Evolutionary conservation across 192 early-diverging fungal genomes (phyloP).

Genomic region (Linnemannia hyalina): DNA sequence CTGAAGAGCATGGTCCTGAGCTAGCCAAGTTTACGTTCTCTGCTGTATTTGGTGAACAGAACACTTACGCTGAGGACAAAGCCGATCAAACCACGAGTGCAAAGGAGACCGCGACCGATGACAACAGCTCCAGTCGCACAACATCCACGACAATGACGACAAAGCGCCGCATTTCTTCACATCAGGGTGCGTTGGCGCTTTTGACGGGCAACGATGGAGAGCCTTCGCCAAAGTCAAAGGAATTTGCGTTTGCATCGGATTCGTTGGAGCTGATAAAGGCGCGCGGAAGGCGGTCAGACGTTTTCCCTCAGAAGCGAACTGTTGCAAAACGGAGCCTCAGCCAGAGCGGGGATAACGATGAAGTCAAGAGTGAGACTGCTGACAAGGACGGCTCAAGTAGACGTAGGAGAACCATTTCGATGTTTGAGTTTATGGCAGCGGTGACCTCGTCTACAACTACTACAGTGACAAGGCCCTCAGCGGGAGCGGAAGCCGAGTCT

Average conservation of each 20-base stretch:
- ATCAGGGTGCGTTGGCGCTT: conserved; percentile 23
- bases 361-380: background rate
- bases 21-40: background rate
- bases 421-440: conserved; percentile 17
- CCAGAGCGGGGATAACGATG: background rate
- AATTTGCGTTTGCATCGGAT: conserved; percentile 16
- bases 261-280: conserved; percentile 14
- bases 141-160: background rate
- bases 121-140: background rate
- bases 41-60: background rate
- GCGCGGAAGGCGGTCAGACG: conserved; percentile 15
- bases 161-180: conserved; percentile 15
- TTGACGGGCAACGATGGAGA: conserved; percentile 2
- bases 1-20: background rate
- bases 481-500: background rate
- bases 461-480: background rate
- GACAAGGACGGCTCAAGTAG: background rate
- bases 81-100: background rate
- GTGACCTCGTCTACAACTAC: background rate
- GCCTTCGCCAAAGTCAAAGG: conserved; percentile 19
- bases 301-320: conserved; percentile 23
- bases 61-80: background rate
- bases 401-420: conserved; percentile 23
- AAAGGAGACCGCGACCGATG: too few relatives aligned
- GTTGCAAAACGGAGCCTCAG: conserved; percentile 19